Percentiles rank a stretch among this genome's conserved stretches.
These are phyloP conservation scores for Chlamydomonas reinhardtii DNA, from an alignment of 163 green algal genomes.

Conservation along the genomic window DNA sequence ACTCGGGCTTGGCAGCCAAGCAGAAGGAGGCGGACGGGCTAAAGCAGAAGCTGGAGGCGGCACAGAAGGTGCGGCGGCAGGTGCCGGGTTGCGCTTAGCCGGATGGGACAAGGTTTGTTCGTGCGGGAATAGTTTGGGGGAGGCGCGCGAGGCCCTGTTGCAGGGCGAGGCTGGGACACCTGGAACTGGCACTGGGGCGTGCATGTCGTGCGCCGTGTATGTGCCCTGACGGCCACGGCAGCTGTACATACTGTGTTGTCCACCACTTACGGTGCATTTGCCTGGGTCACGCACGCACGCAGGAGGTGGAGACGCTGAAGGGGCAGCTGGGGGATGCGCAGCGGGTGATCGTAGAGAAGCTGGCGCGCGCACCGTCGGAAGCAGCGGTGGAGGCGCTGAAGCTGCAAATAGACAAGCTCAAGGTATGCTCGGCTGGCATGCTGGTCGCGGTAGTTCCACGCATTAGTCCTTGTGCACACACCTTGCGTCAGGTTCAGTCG, in stretches of 20 bases:
- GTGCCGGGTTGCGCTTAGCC: neutral
- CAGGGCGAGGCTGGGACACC: too few species aligned
- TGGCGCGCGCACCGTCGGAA: neutral
- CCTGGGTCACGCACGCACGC: neutral
- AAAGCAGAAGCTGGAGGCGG: conserved; percentile 4
- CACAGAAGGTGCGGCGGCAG: conserved; percentile 16
- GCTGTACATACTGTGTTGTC: too few species aligned
- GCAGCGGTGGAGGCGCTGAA: conserved; percentile 16
- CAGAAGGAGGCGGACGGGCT: conserved; percentile 34
- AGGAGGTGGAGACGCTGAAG: conserved; percentile 34
- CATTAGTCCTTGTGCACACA: too few species aligned
- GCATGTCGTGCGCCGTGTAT: too few species aligned
- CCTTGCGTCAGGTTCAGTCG: too few species aligned
- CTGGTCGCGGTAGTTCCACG: too few species aligned
- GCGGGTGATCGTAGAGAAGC: conserved; percentile 49
- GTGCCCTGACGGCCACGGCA: too few species aligned
- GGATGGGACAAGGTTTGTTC: too few species aligned
- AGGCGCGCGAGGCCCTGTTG: too few species aligned
- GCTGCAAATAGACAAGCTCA: conserved; percentile 38
- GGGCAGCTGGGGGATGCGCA: conserved; percentile 37
- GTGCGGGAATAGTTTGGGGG: neutral
- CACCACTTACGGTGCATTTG: too few species aligned
- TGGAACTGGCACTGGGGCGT: too few species aligned
- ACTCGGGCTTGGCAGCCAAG: conserved; percentile 7
- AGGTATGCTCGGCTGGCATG: conserved; percentile 16